Evolutionary conservation across 495 filamentous ascomycete genomes (phyloP), one percentile per base, ranked within the genome.

Genomic region (Schizothecium vesticola): DNA sequence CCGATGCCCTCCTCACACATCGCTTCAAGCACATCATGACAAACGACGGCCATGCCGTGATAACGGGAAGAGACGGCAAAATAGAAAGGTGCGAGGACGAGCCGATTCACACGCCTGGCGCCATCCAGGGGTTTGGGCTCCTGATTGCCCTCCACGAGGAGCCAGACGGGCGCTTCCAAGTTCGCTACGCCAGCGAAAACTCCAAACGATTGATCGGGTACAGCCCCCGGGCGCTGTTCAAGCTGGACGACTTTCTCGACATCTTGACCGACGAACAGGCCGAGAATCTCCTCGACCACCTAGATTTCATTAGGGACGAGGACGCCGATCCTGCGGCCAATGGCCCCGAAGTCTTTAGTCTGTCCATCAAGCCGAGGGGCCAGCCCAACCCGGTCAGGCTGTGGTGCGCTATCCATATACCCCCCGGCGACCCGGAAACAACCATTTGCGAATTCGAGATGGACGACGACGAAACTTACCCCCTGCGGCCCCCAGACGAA

Each of bases 391-490:
- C 79, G 3, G 78, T 87, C 29, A 94, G 92, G 74, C 77, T 97
- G 7, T 97, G 94, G 94, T 96, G 93, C 77, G 93, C 92, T 31
- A 88, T 95, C 66, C 94, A 97, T 75, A 83, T 89, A 61, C 89
- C 86, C 66, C 81, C 86, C 16, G 78, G 80, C 0, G 87, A 91
- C 67, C 84, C 84, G 3, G 87, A 93, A 60, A 71, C 94, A 29
- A 82, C 96, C 22, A 91, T 98, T 43, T 97, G 92, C 81, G 94
- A 98, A 72, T 94, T 98, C 68, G 94, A 98, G 74, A 76, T 92
- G 21, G 92, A 97, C 76, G 89, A 97, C 65, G 94, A 98, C 73
- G 80, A 80, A 0, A 68, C 84, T 1, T 87, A 91, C 72, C 94
- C 94, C 0, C 79, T 96, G 22, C 84, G 86, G 4, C 82, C 88